phyloP scores from a whole-genome alignment of 2,329 filamentous ascomycete species.

The Cytospora leucostoma region DNA sequence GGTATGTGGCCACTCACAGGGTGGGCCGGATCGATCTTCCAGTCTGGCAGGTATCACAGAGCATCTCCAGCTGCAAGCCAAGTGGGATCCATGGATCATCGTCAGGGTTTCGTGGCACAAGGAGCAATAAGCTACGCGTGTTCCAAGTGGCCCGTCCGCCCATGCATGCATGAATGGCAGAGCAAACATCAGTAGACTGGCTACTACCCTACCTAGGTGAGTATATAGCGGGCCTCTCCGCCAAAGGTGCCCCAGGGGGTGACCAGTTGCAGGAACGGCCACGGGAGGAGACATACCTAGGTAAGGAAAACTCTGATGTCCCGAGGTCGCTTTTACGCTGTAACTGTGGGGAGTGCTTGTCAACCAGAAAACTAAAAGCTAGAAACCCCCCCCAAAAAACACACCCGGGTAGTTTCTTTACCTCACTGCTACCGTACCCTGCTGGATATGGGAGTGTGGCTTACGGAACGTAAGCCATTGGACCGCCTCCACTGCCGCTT shows the following conservation, averaged over 20 bases:
- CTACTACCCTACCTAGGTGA: not conserved
- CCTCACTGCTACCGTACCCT: conserved; percentile 11
- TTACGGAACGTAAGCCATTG: not conserved
- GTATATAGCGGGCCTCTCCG: not conserved
- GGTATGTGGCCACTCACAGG: not conserved
- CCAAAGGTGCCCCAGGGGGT: not conserved
- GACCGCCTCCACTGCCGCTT: conserved; percentile 3
- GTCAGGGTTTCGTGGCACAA: not conserved
- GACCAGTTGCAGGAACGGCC: conserved; percentile 3
- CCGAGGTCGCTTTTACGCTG: not conserved
- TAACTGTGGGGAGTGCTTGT: conserved; percentile 18
- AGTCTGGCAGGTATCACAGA: not conserved
- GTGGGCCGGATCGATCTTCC: not conserved
- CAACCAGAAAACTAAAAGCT: not conserved
- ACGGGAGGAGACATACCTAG: conserved; percentile 10
- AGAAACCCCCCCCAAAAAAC: not conserved
- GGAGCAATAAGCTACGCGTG: conserved; percentile 1
- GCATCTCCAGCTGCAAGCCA: not conserved
- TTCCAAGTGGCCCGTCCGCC: not conserved
- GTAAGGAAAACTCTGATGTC: conserved; percentile 18
- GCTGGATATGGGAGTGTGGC: not conserved
- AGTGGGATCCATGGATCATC: not conserved
- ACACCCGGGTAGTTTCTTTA: not conserved
- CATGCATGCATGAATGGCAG: not conserved
- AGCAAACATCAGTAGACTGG: not conserved